Evolutionary conservation across 2,329 filamentous ascomycete species (phyloP), one percentile per base, ranked within the genome.

Genomic region (Fusarium nelsonii): DNA sequence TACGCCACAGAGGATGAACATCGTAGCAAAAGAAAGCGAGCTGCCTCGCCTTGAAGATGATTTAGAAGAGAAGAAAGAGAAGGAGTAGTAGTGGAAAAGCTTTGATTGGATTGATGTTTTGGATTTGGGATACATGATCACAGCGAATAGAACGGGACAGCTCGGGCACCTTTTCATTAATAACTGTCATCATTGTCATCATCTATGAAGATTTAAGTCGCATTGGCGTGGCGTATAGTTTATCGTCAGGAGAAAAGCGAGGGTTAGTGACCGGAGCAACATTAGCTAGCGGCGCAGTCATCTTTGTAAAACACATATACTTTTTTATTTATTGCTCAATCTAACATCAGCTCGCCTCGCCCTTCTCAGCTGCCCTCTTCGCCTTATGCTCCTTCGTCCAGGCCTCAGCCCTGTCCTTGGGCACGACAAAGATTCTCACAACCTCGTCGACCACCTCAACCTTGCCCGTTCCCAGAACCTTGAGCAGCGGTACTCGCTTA

Each of bases 351-450:
- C 44, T 68, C 12, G 43, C 60, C 65, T 68, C 70, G 46, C 73
- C 76, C 74, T 63, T 83, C 75, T 84, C 83, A 4, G 81, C 82
- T 5, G 83, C 85, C 79, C 88, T 92, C 77, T 92, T 90, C 74
- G 83, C 86, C 83, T 97, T 98, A 78, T 94, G 94, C 73, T 96
- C 92, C 68, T 88, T 86, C 36, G 97, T 90, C 90, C 94, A 99
- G n/a, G 78, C 85, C 10, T 85, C 85, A 2, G 91, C 90, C 79
- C 88, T 89, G 4, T 78, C 80, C 74, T 87, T 90, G 0, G 95
- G 95, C 69, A 99, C 85, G 2, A 98, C 88, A 76, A 92, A 94
- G 32, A 99, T 88, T 76, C 84, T 89, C 26, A 98, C 87, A 67
- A 98, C 81, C 32, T 93, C 91, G 80, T 99, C 95, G 46, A 97